Percentiles rank a stretch among this genome's conserved stretches.
Conservation (phyloP, 345 rosid genomes). For the Pistacia atlantica region DNA sequence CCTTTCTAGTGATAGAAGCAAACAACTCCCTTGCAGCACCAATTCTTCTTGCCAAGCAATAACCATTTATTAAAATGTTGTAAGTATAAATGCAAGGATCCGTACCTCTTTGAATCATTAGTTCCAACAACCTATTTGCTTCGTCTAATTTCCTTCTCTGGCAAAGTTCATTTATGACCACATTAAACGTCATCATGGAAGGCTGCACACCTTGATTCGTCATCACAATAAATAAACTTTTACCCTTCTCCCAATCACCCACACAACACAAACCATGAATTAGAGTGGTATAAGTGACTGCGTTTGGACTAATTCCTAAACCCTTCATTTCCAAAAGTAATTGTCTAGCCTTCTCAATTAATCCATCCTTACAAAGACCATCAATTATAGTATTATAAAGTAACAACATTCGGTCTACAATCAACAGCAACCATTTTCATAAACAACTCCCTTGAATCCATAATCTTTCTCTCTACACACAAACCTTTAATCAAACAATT, state of each 20-base stretch:
- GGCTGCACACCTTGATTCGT: constrained; percentile 1
- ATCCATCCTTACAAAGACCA: constrained; percentile 22
- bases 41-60: constrained; percentile 3
- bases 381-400: constrained; percentile 24
- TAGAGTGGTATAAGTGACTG: background rate
- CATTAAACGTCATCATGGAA: background rate
- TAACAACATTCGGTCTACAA: constrained; percentile 18
- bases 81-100: background rate
- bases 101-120: no score
- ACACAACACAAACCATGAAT: constrained; percentile 24
- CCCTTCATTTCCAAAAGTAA: constrained; percentile 34
- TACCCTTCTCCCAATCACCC: constrained; percentile 23
- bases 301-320: constrained; percentile 25
- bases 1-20: background rate
- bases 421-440: constrained; percentile 24
- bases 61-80: background rate
- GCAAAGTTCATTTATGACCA: no score
- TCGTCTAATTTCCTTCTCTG: no score
- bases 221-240: constrained; percentile 23
- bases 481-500: constrained; percentile 37
- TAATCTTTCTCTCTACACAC: constrained; percentile 4
- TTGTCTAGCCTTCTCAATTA: constrained; percentile 24
- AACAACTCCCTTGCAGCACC: background rate
- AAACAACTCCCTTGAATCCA: background rate
- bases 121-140: no score